A percentile compares a stretch with the other conserved stretches of the same genome.
These are phyloP conservation scores for Hanseniaspora uvarum DNA, from an alignment of 1,139 yeast species.

Conservation along the genomic window DNA sequence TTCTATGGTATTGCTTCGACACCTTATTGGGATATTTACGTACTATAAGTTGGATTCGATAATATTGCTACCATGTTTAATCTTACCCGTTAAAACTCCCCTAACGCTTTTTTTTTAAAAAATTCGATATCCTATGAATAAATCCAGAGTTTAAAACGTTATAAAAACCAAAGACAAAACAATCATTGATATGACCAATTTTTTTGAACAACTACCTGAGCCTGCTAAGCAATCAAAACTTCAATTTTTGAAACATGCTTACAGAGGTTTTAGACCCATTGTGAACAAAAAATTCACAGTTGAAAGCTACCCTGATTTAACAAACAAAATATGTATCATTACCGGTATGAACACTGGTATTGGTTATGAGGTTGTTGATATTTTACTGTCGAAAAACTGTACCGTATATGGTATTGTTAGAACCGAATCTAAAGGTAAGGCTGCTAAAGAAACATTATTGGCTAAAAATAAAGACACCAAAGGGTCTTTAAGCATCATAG, in stretches of 20 bases:
- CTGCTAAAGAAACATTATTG: conserved; percentile 31
- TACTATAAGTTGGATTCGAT: too few relatives aligned
- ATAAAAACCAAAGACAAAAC: not conserved
- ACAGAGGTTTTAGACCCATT: conserved; percentile 25
- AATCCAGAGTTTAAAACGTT: too few relatives aligned
- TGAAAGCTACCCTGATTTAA: conserved; percentile 37
- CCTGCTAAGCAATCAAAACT: conserved; percentile 23
- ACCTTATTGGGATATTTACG: too few relatives aligned
- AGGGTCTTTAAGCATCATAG: conserved; percentile 26
- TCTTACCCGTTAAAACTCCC: not conserved
- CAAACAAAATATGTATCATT: conserved; percentile 36
- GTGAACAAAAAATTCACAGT: conserved; percentile 32
- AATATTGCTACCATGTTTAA: too few relatives aligned
- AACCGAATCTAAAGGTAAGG: conserved; percentile 31
- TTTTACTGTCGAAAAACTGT: conserved; percentile 38
- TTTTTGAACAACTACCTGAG: conserved; percentile 17
- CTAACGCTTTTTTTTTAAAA: not conserved
- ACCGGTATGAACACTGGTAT: conserved; percentile 44
- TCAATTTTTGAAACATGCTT: conserved; percentile 20
- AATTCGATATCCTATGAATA: too few relatives aligned
- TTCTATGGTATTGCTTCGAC: too few relatives aligned
- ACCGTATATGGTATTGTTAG: conserved; percentile 38
- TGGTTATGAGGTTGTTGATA: conserved; percentile 36
- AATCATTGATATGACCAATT: not conserved
- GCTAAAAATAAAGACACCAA: conserved; percentile 23